Conservation (phyloP, 176 grass and related monocot species). For the Oryza brachyantha region DNA sequence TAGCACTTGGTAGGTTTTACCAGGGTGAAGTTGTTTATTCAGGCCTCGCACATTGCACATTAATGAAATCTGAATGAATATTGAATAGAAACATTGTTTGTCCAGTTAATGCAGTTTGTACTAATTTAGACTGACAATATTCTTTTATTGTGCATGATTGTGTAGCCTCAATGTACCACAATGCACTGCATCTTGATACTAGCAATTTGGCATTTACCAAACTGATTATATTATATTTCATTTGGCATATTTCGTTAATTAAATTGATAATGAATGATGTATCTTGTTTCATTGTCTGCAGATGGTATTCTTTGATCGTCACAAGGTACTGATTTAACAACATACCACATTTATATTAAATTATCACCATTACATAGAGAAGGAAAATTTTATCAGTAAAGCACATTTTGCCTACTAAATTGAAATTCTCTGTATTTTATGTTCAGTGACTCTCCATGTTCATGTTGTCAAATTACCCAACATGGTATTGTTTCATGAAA, state of each 20-base stretch:
- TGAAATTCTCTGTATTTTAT: slow-evolving; percentile 9
- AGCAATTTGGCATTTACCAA: background rate
- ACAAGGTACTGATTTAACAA: slow-evolving; percentile 61
- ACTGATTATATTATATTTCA: slow-evolving; percentile 18
- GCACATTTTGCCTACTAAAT: background rate
- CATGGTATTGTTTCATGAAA: background rate
- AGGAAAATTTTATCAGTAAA: background rate
- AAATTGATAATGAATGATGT: slow-evolving; percentile 15
- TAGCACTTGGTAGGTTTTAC: background rate
- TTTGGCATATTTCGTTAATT: background rate
- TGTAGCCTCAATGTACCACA: background rate
- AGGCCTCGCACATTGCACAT: slow-evolving; percentile 9
- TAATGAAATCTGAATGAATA: background rate
- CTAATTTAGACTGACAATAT: background rate
- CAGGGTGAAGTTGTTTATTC: background rate
- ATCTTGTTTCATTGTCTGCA: slow-evolving; percentile 39
- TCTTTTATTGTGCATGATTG: background rate
- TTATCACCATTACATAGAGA: background rate
- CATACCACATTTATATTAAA: slow-evolving; percentile 1
- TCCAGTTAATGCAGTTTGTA: background rate
- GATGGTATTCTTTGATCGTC: slow-evolving; percentile 94
- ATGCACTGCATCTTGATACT: background rate
- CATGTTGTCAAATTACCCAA: background rate
- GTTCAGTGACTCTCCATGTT: background rate
- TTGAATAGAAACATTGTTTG: background rate